A percentile compares a stretch with the other conserved stretches of the same genome.
Evolutionary conservation across 2,329 filamentous ascomycete species (phyloP).

Genomic region (Venturia asperata): DNA sequence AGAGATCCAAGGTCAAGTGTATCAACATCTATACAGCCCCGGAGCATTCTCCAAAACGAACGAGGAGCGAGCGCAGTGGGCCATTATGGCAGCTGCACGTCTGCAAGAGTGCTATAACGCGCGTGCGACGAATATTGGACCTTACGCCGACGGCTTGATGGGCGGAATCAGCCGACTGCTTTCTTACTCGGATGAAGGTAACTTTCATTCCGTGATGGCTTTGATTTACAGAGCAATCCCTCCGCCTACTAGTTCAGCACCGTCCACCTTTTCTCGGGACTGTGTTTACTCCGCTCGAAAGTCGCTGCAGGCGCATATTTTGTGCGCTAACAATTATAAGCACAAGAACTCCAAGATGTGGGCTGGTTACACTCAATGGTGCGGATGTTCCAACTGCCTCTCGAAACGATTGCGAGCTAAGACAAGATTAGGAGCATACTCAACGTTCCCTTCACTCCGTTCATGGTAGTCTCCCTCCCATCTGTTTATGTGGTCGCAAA

Average conservation of each 20-base stretch:
- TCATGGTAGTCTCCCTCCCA: slow-evolving; percentile 41
- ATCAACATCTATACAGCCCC: slow-evolving; percentile 31
- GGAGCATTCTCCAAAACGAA: neutral
- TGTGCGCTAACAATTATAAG: neutral
- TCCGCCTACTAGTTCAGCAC: neutral
- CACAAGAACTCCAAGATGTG: neutral
- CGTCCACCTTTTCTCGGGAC: neutral
- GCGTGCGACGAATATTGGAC: neutral
- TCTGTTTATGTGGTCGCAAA: neutral
- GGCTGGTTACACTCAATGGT: neutral
- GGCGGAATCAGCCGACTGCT: slow-evolving; percentile 7
- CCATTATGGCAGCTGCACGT: neutral
- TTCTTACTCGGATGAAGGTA: slow-evolving; percentile 13
- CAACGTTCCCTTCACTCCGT: slow-evolving; percentile 43
- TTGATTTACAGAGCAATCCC: slow-evolving; percentile 13
- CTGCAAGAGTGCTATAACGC: neutral
- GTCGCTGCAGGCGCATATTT: neutral
- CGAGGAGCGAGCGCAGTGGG: slow-evolving; percentile 15
- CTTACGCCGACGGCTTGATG: neutral
- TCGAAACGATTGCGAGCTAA: neutral
- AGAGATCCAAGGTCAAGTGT: slow-evolving; percentile 30
- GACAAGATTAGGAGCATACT: slow-evolving; percentile 31
- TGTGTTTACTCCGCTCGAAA: neutral
- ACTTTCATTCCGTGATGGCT: slow-evolving; percentile 7
- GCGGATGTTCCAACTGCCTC: neutral